These are phyloP conservation scores for Epichloe baconii DNA, from an alignment of 2,329 filamentous ascomycete species.

Conservation along the genomic window DNA sequence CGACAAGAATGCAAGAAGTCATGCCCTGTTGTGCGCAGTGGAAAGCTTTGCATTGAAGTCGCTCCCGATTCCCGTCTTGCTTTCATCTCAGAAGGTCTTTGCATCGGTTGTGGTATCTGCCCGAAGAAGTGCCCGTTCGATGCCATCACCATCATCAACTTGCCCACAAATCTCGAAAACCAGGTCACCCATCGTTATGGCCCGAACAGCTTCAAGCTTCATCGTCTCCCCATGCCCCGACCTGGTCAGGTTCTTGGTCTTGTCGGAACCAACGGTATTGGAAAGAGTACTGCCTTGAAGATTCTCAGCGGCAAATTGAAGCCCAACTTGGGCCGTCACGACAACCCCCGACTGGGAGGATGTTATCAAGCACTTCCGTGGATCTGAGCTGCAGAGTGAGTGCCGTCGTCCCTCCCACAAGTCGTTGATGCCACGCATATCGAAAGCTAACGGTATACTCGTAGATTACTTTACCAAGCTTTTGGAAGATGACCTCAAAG, in stretches of 20 bases:
- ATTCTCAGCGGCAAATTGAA: conserved; percentile 97
- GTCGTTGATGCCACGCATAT: not conserved
- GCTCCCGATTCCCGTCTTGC: conserved; percentile 78
- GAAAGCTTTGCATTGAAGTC: conserved; percentile 97
- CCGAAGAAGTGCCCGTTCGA: conserved; percentile 98
- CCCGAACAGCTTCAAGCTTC: conserved; percentile 99
- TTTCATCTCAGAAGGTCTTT: conserved; percentile 92
- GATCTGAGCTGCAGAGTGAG: conserved; percentile 91
- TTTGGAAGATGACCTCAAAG: conserved; percentile 91
- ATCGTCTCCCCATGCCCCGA: conserved; percentile 88
- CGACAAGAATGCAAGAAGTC: conserved; percentile 99
- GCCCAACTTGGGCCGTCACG: conserved; percentile 88
- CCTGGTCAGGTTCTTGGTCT: conserved; percentile 92
- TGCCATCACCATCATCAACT: conserved; percentile 99
- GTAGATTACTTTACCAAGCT: conserved; percentile 95
- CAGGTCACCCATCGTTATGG: conserved; percentile 98
- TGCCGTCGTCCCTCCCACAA: conserved; percentile 1
- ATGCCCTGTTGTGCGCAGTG: conserved; percentile 91
- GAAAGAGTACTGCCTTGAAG: conserved; percentile 99
- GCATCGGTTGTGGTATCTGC: conserved; percentile 98
- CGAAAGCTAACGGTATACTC: not conserved
- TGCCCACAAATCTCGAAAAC: conserved; percentile 97
- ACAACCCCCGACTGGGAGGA: conserved; percentile 99
- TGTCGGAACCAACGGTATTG: conserved; percentile 98
- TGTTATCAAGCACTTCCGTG: conserved; percentile 95